Evolutionary conservation across 1,139 yeast species (phyloP).

Genomic region (Kurtzmaniella natalensis): DNA sequence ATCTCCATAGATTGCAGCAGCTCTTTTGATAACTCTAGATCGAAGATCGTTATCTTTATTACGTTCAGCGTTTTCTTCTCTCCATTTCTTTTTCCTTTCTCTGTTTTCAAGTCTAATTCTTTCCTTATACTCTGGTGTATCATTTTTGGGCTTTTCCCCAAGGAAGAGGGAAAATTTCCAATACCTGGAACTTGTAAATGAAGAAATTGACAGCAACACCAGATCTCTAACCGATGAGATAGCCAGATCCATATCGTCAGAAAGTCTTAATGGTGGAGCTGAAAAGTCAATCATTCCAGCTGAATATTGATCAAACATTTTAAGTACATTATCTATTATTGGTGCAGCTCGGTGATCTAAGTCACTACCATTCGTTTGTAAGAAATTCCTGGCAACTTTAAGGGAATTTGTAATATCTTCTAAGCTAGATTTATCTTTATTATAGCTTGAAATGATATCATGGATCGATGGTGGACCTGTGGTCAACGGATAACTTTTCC

Average conservation of each 20-base stretch:
- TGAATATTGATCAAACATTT: conserved; percentile 4
- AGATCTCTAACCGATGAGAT: conserved; percentile 28
- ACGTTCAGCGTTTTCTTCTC: conserved; percentile 74
- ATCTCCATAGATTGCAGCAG: conserved; percentile 62
- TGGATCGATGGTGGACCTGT: conserved; percentile 14
- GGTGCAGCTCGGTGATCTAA: conserved; percentile 17
- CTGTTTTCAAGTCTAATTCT: conserved; percentile 67
- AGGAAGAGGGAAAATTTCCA: conserved; percentile 13
- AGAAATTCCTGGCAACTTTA: conserved; percentile 34
- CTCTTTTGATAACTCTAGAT: conserved; percentile 71
- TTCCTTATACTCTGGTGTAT: conserved; percentile 46
- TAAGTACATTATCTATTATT: conserved; percentile 24
- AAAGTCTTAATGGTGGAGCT: not conserved
- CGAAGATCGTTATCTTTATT: conserved; percentile 86
- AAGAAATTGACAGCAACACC: conserved; percentile 27
- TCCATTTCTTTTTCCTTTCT: conserved; percentile 87
- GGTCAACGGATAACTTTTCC: conserved; percentile 7
- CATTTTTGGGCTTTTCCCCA: conserved; percentile 24
- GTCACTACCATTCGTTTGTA: conserved; percentile 13
- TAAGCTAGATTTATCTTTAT: conserved; percentile 19
- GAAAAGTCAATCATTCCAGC: not conserved
- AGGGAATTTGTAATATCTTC: conserved; percentile 31
- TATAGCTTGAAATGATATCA: conserved; percentile 24
- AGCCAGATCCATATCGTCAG: conserved; percentile 13
- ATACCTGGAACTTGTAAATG: conserved; percentile 17